These are phyloP conservation scores for Schizonepeta tenuifolia DNA, from an alignment of 257 asterid genomes.

Conservation along the genomic window DNA sequence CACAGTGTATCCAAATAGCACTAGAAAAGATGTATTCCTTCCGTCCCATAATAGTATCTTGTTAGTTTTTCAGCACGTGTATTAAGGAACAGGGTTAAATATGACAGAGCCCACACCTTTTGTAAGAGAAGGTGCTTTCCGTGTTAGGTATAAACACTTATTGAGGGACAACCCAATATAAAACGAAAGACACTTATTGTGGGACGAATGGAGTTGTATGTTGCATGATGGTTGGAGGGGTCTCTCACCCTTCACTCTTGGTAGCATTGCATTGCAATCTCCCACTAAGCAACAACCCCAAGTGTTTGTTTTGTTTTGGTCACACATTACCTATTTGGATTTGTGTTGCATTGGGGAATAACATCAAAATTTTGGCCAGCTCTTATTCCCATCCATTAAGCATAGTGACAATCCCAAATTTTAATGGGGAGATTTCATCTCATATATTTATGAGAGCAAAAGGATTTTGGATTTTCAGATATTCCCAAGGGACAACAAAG, in stretches of 20 bases:
- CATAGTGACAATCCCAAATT: slow-evolving; percentile 40
- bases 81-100: too few species aligned
- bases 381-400: slow-evolving; percentile 55
- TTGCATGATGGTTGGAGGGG: neutral
- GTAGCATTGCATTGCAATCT: slow-evolving; percentile 45
- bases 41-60: too few species aligned
- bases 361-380: slow-evolving; percentile 50
- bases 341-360: slow-evolving; percentile 43
- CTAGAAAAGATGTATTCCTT: too few species aligned
- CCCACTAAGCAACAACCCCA: slow-evolving; percentile 39
- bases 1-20: too few species aligned
- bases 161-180: too few species aligned
- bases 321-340: slow-evolving; percentile 37
- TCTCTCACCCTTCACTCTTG: neutral
- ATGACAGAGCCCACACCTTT: too few species aligned
- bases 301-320: slow-evolving; percentile 42
- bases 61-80: too few species aligned
- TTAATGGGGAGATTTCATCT: slow-evolving; percentile 25
- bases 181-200: too few species aligned
- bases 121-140: too few species aligned
- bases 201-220: too few species aligned
- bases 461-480: slow-evolving; percentile 37
- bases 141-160: too few species aligned
- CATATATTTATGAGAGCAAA: slow-evolving; percentile 28
- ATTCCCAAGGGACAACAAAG: slow-evolving; percentile 47